Evolutionary conservation across 768 basidiomycete species (phyloP).

Genomic region (Udeniomyces megalosporus): DNA sequence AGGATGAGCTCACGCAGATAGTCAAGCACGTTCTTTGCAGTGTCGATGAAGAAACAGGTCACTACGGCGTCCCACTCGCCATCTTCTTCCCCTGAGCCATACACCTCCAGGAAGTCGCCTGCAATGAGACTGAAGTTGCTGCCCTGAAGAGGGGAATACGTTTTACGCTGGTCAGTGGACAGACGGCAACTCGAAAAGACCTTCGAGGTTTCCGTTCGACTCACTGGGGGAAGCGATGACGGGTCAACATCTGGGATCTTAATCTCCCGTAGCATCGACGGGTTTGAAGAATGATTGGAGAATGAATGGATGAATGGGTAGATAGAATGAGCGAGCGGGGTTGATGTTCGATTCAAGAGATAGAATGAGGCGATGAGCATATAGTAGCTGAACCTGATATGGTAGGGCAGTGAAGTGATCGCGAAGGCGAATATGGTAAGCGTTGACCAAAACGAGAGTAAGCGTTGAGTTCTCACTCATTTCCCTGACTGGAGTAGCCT

Average conservation of each 20-base stretch:
- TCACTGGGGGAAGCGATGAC: conserved; percentile 24
- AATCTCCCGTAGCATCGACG: conserved; percentile 47
- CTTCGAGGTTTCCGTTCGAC: too few species aligned
- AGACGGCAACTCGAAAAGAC: too few species aligned
- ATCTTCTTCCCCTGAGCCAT: conserved; percentile 40
- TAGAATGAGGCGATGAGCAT: conserved; percentile 64
- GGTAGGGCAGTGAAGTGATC: too few species aligned
- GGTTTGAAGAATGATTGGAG: conserved; percentile 52
- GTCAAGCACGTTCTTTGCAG: conserved; percentile 78
- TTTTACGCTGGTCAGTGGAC: too few species aligned
- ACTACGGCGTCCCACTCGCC: conserved; percentile 69
- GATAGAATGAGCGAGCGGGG: conserved; percentile 39
- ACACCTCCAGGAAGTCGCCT: conserved; percentile 90
- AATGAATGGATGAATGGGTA: conserved; percentile 87
- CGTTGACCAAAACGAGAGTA: conserved; percentile 55
- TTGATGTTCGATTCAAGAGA: conserved; percentile 49
- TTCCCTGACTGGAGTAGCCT: conserved; percentile 86
- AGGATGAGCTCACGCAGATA: conserved; percentile 42
- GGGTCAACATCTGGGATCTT: conserved; percentile 73
- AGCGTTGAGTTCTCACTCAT: conserved; percentile 37
- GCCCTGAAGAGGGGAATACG: conserved; percentile 34
- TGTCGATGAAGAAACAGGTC: conserved; percentile 67
- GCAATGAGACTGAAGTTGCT: conserved; percentile 53
- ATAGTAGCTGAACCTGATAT: not conserved
- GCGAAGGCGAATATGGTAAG: conserved; percentile 35